Percentiles rank a stretch among this genome's conserved stretches.
These are phyloP conservation scores for Scopulariopsis brevicaulis DNA, from an alignment of 2,329 filamentous ascomycete species.

Conservation along the genomic window DNA sequence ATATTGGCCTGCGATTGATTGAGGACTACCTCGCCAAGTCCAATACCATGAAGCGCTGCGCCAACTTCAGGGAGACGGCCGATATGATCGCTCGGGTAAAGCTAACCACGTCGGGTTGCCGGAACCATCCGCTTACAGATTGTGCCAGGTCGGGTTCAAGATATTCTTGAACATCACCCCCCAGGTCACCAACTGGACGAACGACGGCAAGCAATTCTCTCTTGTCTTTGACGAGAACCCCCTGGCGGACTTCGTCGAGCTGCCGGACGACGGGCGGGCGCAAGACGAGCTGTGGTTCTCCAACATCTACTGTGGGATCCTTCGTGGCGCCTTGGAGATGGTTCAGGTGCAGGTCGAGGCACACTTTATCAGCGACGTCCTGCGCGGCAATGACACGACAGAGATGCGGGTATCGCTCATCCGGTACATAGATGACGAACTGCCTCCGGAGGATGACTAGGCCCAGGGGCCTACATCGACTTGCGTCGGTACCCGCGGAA, in stretches of 20 bases:
- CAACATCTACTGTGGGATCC: constrained; percentile 88
- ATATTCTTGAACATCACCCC: constrained; percentile 97
- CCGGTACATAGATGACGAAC: constrained; percentile 92
- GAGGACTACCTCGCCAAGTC: constrained; percentile 97
- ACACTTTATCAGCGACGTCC: constrained; percentile 87
- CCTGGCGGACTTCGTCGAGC: constrained; percentile 90
- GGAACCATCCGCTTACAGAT: constrained; percentile 7
- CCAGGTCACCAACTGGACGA: constrained; percentile 88
- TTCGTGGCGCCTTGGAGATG: constrained; percentile 91
- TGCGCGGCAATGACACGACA: constrained; percentile 89
- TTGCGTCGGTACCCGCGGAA: not conserved
- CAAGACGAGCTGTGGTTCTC: constrained; percentile 98
- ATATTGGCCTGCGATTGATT: constrained; percentile 89
- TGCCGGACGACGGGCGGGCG: constrained; percentile 88
- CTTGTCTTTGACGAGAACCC: constrained; percentile 96
- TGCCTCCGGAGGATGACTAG: constrained; percentile 91
- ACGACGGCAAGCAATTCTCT: constrained; percentile 92
- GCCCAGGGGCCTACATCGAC: not conserved
- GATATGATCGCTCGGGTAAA: constrained; percentile 88
- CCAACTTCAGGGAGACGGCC: constrained; percentile 89
- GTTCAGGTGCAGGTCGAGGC: constrained; percentile 99
- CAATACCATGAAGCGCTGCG: constrained; percentile 76
- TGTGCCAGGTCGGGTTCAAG: constrained; percentile 80
- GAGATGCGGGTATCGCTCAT: constrained; percentile 92
- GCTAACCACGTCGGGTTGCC: not conserved